These are phyloP conservation scores for Cyanodermella asteris DNA, from an alignment of 2,329 filamentous ascomycete species.

Conservation along the genomic window DNA sequence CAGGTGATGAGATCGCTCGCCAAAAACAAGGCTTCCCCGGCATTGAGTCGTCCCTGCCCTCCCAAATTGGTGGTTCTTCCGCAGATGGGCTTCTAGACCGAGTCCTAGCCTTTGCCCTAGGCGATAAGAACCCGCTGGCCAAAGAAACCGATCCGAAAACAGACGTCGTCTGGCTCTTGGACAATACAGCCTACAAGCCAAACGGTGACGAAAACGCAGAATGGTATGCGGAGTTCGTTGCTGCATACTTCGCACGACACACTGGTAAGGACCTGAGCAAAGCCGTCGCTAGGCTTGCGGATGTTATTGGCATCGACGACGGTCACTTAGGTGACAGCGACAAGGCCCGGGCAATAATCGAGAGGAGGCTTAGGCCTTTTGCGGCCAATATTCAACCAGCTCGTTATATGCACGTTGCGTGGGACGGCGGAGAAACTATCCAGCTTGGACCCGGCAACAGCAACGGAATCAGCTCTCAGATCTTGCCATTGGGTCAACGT, in stretches of 20 bases:
- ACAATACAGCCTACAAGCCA: conserved; percentile 60
- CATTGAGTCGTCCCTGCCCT: background rate
- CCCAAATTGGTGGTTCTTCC: background rate
- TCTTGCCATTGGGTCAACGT: conserved; percentile 27
- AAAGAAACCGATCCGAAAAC: conserved; percentile 35
- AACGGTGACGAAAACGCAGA: conserved; percentile 12
- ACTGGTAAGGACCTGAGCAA: conserved; percentile 45
- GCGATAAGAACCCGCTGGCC: conserved; percentile 32
- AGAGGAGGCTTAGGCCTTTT: conserved; percentile 39
- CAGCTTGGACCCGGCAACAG: conserved; percentile 46
- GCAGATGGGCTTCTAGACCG: conserved; percentile 9
- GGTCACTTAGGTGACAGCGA: conserved; percentile 23
- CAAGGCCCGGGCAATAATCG: conserved; percentile 40
- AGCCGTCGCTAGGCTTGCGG: conserved; percentile 47
- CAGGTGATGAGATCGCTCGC: too few species aligned
- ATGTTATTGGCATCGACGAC: conserved; percentile 44
- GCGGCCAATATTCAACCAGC: conserved; percentile 53
- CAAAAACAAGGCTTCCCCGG: background rate
- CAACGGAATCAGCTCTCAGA: conserved; percentile 50
- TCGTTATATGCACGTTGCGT: conserved; percentile 41
- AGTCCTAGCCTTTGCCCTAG: too few species aligned
- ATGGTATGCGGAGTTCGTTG: conserved; percentile 70
- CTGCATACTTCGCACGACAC: conserved; percentile 57
- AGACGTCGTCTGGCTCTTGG: conserved; percentile 70
- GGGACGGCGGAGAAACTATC: conserved; percentile 21